Evolutionary conservation across 1,284 basidiomycete species (phyloP), one percentile per base, ranked within the genome.

Genomic region (Cutaneotrichosporon sp.): DNA sequence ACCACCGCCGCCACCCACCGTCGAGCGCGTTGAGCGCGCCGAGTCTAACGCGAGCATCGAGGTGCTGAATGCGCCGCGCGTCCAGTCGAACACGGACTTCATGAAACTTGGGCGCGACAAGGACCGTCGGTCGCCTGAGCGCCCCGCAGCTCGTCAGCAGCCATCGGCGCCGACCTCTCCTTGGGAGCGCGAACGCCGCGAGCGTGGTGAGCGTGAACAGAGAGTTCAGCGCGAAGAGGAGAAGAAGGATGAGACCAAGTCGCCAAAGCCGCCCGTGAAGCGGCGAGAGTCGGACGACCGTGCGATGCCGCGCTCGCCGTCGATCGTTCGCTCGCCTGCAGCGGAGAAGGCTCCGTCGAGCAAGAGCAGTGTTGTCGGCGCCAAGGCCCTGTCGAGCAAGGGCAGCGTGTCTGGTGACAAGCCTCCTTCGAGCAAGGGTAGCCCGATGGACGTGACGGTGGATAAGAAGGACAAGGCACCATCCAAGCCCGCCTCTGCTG

Each of bases 41-140:
- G 40, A 42, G 40, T 42, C 40, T 4, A 42, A 42, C 40, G 40
- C 40, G 5, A 49, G 13, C 47, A 76, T 77, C 32, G 78, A 79
- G 59, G 76, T 78, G 7, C 69, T 78, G 32, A 79, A 78, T 58
- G 66, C 72, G 8, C 71, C 73, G 9, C 68, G 70, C 11, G 70
- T 73, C 42, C 62, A 60, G 60, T 34, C 31, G n/a, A 56, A 42
- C 34, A 18, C 61, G 8, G 36, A 52, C 16, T 52, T 51, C 50
- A 53, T 49, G 50, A 38, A 47, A 49, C n/a, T 50, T 30, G 49
- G 31, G 26, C 22, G 51, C 40, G 51, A 61, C 38, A 57, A 50
- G 56, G 61, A 62, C 55, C 61, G 56, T 14, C 55, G 55, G 18
- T 56, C 60, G 42, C 58, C 53, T 2, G 60, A 56, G 42, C 52